Evolutionary conservation across 208 protist species (phyloP), one percentile per base, ranked within the genome.

Genomic region (Trypanosoma theileri): DNA sequence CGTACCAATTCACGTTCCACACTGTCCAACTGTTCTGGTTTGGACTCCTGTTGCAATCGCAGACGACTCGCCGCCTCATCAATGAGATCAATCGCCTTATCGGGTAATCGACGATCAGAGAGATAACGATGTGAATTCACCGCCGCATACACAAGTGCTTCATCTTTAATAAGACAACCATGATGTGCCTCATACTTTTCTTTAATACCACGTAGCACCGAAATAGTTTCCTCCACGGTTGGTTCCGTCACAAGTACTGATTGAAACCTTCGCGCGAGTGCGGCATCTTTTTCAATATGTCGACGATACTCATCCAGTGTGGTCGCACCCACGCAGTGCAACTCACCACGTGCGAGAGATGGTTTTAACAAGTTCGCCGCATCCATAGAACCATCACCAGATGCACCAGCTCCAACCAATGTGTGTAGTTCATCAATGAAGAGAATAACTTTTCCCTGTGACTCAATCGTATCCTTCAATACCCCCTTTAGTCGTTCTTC

Each of bases 341-440:
- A 84, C 73, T 99, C 94, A 31, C 98, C 98, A 26, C 98, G 79
- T 0, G 98, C 96, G 14, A 99, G 91, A 53, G 96, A 94, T 14
- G 99, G 98, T 82, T 99, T 99, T 42, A 99, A 82, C 19, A 99
- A 55, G 71, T 99, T 99, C 0, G 97, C 96, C 26, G 98, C 98
- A 72, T 99, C 98, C 96, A 99, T 98, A n/a, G 95, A 81, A 13
- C 96, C 94, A 55, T 98, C 96, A 14, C 89, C 86, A 16, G 84
- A 84, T 50, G 84, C 83, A 46, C 97, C 98, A 13, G 98, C 98
- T 41, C 99, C 99, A 13, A 99, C 80, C 3, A 99, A 76, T 9
- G 89, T 96, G 86, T 99, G 99, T 59, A 99, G 93, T 83, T 99
- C 99, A 75, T 99, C 99, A 80, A 99, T 99, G 81, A 99, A 99